These are phyloP conservation scores for Breynia disticha DNA, from an alignment of 441 rosid species.

Conservation along the genomic window DNA sequence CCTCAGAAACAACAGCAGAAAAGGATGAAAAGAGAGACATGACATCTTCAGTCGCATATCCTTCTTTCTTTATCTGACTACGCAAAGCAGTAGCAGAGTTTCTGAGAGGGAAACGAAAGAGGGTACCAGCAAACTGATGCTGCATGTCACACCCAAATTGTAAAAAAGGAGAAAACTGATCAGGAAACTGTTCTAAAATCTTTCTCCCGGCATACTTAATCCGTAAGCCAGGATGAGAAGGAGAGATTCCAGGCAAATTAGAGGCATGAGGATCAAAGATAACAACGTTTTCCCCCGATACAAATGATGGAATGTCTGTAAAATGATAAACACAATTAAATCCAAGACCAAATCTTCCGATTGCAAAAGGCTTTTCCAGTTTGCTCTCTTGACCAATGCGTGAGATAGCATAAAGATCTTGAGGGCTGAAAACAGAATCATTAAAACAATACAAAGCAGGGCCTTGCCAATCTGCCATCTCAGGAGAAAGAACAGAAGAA, in stretches of 20 bases:
- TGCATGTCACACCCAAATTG: slow-evolving; percentile 95
- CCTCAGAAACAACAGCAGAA: slow-evolving; percentile 70
- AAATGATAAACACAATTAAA: slow-evolving; percentile 99
- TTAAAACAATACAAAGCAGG: slow-evolving; percentile 97
- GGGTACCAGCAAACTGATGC: slow-evolving; percentile 84
- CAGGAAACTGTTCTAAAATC: slow-evolving; percentile 96
- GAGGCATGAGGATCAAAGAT: slow-evolving; percentile 99
- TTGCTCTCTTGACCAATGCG: slow-evolving; percentile 99
- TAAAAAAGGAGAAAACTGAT: slow-evolving; percentile 90
- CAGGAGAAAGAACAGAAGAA: slow-evolving; percentile 97
- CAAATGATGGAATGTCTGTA: slow-evolving; percentile 90
- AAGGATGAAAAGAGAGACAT: slow-evolving; percentile 78
- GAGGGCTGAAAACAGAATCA: slow-evolving; percentile 89
- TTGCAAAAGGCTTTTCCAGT: slow-evolving; percentile 94
- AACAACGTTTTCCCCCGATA: slow-evolving; percentile 96
- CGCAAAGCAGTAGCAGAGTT: slow-evolving; percentile 59
- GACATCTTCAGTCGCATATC: slow-evolving; percentile 81
- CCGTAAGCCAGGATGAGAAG: slow-evolving; percentile 97
- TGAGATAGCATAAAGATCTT: slow-evolving; percentile 96
- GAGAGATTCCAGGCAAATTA: slow-evolving; percentile 93
- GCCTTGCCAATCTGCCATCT: slow-evolving; percentile 99
- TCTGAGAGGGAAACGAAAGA: slow-evolving; percentile 97
- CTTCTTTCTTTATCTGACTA: slow-evolving; percentile 89
- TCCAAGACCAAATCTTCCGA: slow-evolving; percentile 97
- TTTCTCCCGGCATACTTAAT: slow-evolving; percentile 85